Percentiles rank a stretch among this genome's conserved stretches.
Conservation (phyloP, 2,329 filamentous ascomycete genomes). For the Aspergillus melleus region DNA sequence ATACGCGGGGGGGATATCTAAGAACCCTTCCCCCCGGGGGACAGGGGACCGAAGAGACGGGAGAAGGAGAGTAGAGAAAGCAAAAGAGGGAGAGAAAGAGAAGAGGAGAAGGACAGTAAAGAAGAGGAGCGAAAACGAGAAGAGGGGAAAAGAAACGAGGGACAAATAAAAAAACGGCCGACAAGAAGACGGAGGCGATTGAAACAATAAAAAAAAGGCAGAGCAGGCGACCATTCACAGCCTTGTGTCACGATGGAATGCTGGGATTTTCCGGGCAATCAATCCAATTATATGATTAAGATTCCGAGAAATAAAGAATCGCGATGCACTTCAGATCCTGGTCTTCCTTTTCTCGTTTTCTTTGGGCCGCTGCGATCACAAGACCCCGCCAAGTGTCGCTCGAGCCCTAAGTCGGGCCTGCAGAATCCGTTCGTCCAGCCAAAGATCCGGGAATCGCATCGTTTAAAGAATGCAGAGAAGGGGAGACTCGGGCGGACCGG, state of each 20-base stretch:
- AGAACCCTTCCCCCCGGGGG: neutral
- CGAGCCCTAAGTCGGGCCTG: conserved; percentile 10
- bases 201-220: neutral
- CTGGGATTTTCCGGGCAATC: too few species aligned
- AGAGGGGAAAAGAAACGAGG: neutral
- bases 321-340: neutral
- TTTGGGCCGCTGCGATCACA: conserved; percentile 1
- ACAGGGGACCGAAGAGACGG: neutral
- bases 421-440: conserved; percentile 1
- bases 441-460: neutral
- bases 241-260: neutral
- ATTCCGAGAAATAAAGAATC: neutral
- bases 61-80: neutral
- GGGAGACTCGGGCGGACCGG: too few species aligned
- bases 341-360: neutral
- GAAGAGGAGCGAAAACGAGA: conserved; percentile 1
- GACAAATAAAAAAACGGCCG: neutral
- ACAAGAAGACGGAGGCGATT: neutral
- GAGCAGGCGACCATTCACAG: neutral
- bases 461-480: conserved; percentile 7
- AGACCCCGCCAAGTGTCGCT: conserved; percentile 12
- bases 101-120: neutral
- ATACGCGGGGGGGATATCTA: neutral
- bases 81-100: neutral
- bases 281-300: neutral